These are phyloP conservation scores for Syncephalastrum monosporum DNA, from an alignment of 371 early-diverging fungal species.

Conservation along the genomic window DNA sequence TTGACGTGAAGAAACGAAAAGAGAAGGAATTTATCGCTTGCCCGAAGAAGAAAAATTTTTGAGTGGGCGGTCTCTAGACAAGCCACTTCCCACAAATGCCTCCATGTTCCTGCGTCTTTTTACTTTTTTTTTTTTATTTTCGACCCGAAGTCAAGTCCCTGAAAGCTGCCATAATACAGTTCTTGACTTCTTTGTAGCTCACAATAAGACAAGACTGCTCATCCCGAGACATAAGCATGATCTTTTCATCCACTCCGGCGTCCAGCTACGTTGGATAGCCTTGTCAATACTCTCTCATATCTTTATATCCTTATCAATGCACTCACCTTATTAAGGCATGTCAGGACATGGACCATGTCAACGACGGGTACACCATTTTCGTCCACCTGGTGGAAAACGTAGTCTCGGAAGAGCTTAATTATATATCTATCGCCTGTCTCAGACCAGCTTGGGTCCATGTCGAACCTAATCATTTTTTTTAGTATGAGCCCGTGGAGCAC, in stretches of 20 bases:
- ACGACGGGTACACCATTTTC: constrained; percentile 82
- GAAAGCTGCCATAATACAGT: constrained; percentile 81
- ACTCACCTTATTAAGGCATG: constrained; percentile 93
- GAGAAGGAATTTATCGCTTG: constrained; percentile 23
- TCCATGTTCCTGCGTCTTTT: constrained; percentile 3
- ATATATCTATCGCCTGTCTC: constrained; percentile 96
- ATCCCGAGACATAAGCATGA: constrained; percentile 91
- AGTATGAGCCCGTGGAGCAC: neutral
- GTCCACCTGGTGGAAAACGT: constrained; percentile 95
- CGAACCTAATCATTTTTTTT: constrained; percentile 52
- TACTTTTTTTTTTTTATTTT: constrained; percentile 17
- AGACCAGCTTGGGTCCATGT: constrained; percentile 90
- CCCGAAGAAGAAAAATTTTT: constrained; percentile 12
- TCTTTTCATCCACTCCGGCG: constrained; percentile 87
- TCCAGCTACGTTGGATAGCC: constrained; percentile 66
- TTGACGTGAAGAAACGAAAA: constrained; percentile 31
- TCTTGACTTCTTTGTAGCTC: constrained; percentile 87
- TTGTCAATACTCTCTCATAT: no score
- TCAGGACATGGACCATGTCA: constrained; percentile 90
- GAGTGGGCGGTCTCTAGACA: neutral
- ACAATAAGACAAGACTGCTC: constrained; percentile 94
- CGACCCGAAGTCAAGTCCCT: constrained; percentile 59
- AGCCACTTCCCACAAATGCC: constrained; percentile 4
- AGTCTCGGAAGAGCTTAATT: constrained; percentile 93
- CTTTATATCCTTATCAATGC: neutral